Evolutionary conservation across 1,139 yeast species (phyloP).

Genomic region (Magnusiomyces magnusii): DNA sequence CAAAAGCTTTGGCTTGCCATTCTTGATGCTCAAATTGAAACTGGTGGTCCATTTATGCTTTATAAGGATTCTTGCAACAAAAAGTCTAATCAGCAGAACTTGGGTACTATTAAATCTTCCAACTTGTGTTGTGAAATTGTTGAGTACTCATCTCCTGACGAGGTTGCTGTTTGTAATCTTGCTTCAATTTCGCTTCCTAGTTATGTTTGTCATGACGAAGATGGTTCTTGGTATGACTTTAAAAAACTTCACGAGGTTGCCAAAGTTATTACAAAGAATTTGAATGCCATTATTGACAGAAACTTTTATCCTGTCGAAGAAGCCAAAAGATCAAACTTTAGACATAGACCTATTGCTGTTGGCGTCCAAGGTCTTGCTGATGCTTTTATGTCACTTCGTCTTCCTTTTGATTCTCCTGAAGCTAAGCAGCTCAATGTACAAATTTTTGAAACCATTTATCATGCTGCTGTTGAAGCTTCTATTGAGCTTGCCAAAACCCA

Average conservation of each 20-base stretch:
- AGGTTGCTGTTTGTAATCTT: constrained; percentile 76
- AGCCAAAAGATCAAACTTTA: constrained; percentile 53
- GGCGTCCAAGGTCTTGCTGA: constrained; percentile 84
- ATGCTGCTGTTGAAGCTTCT: constrained; percentile 68
- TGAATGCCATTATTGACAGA: constrained; percentile 60
- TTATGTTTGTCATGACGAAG: constrained; percentile 39
- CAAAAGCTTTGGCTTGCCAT: constrained; percentile 73
- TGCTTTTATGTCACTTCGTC: constrained; percentile 51
- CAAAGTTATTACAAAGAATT: constrained; percentile 54
- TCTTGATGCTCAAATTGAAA: constrained; percentile 71
- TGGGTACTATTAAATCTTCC: constrained; percentile 73
- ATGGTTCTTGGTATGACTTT: constrained; percentile 44
- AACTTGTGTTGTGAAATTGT: constrained; percentile 80
- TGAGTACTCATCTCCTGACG: constrained; percentile 68
- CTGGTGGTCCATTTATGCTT: constrained; percentile 77
- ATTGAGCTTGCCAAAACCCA: constrained; percentile 50
- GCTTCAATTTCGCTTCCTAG: constrained; percentile 74
- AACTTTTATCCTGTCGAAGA: constrained; percentile 59
- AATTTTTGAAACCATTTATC: constrained; percentile 76
- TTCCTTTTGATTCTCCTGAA: constrained; percentile 59
- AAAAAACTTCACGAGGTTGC: constrained; percentile 52
- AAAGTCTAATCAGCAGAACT: constrained; percentile 68
- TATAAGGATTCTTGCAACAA: constrained; percentile 75
- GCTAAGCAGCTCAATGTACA: constrained; percentile 56
- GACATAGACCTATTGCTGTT: constrained; percentile 66